phyloP scores from a whole-genome alignment of 2,329 filamentous ascomycete genomes.

The Colletotrichum sp. region DNA sequence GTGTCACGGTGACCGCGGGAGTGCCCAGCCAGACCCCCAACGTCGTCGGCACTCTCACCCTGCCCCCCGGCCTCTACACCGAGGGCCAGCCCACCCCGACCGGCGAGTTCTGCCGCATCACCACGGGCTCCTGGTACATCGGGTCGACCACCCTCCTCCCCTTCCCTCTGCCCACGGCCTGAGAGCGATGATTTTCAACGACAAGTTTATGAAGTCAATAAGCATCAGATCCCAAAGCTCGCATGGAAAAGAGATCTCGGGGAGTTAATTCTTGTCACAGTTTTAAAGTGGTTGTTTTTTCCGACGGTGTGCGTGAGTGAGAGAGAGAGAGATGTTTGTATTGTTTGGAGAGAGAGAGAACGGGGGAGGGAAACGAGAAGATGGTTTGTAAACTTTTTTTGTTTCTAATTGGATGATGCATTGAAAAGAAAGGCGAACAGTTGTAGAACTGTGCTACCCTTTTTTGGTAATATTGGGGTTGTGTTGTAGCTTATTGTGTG shows the following conservation, averaged over 20 bases:
- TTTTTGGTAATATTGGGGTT: background rate
- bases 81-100: background rate
- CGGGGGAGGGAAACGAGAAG: background rate
- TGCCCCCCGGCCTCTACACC: slow-evolving; percentile 15
- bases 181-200: background rate
- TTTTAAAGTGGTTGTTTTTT: background rate
- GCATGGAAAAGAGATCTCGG: background rate
- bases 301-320: background rate
- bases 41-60: background rate
- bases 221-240: background rate
- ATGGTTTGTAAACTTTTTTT: background rate
- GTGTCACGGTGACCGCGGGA: background rate
- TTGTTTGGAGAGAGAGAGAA: background rate
- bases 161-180: background rate
- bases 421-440: background rate
- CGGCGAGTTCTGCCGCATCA: slow-evolving; percentile 5
- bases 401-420: background rate
- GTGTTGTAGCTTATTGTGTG: slow-evolving; percentile 5
- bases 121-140: slow-evolving; percentile 5
- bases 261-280: slow-evolving; percentile 1
- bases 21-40: background rate
- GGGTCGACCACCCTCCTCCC: slow-evolving; percentile 6
- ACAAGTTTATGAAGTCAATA: background rate
- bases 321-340: background rate
- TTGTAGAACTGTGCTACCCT: background rate